Base-by-base conservation (phyloP, 2,329 filamentous ascomycete species). In the Chrysoporthe puriensis region DNA sequence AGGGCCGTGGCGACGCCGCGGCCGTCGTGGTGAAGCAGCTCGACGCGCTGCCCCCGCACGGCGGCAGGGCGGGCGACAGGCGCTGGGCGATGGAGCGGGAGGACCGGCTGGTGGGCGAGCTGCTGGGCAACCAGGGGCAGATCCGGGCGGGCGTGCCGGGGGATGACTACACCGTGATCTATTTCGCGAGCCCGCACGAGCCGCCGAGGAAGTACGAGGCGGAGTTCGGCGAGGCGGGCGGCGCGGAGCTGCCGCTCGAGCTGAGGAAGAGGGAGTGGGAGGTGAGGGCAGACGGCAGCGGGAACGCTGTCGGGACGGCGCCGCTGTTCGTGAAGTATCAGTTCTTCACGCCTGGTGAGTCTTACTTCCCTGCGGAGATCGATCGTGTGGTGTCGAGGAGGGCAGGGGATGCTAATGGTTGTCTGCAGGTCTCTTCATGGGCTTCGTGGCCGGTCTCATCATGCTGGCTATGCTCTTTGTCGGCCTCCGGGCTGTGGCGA, bases 301-400 rank as follows among this genome's bases (percentile, higher is more conserved):
- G 84, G 66, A 83, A 79, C 44, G 77, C 84, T 67, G 83, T 79
- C 46, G 77, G 84, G 42, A 48, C 50, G 26, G 65, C 66, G 62
- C 84, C 88, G 4, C 79, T 97, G 56, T 98, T 99, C 74, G 91
- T 96, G 80, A 94, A 92, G 78, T 99, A 99, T 79, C 91, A 97
- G 77, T 98, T 94, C 82, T 91, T 99, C 73, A 95, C 91, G 13
- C 93, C 94, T 74, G 93, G 93, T 95, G 81, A 73, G 85, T 82
- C 26, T 44, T 21, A 13, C 4, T 32, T 3, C 1, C 21, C 7
- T 26, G 8, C 44, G 32, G 36, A 18, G 13, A 13, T 50, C 34
- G 18, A 1, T 16, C 9, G 36, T 26, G 7, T 36, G 9, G 43
- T 11, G 34, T 58, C 18, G 34, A 40, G 2, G 18, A 42, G 21